phyloP scores from a whole-genome alignment of 1,284 basidiomycete genomes.

The Cryptococcus sp. region DNA sequence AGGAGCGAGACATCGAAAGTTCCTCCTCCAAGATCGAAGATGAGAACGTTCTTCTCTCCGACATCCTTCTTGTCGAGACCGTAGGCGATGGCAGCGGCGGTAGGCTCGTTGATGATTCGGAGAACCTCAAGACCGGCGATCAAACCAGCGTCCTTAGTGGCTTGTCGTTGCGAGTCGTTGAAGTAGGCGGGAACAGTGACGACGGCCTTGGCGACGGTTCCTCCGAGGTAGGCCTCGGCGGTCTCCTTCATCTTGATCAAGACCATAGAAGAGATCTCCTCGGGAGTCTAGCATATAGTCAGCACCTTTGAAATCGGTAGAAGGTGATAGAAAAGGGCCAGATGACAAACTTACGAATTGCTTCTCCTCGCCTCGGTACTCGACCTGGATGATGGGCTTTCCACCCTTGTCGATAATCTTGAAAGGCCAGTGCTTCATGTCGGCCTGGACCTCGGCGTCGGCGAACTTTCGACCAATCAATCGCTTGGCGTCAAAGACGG shows the following conservation, averaged over 20 bases:
- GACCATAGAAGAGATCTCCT: slow-evolving; percentile 86
- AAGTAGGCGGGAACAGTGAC: slow-evolving; percentile 96
- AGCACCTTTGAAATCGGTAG: not conserved
- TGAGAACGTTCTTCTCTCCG: slow-evolving; percentile 86
- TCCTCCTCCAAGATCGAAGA: slow-evolving; percentile 98
- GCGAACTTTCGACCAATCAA: slow-evolving; percentile 63
- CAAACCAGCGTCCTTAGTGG: slow-evolving; percentile 94
- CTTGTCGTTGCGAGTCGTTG: slow-evolving; percentile 98
- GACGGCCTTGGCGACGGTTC: slow-evolving; percentile 76
- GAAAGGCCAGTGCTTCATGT: slow-evolving; percentile 65
- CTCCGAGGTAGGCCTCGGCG: slow-evolving; percentile 92
- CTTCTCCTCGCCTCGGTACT: slow-evolving; percentile 78
- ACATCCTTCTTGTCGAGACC: slow-evolving; percentile 77
- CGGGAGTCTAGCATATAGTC: slow-evolving; percentile 24
- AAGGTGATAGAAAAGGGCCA: not conserved
- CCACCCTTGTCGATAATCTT: slow-evolving; percentile 69
- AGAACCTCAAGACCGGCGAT: slow-evolving; percentile 96
- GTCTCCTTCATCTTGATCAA: slow-evolving; percentile 97
- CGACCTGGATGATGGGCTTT: slow-evolving; percentile 80
- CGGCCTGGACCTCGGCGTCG: slow-evolving; percentile 73
- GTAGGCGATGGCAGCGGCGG: slow-evolving; percentile 95
- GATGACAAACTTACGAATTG: slow-evolving; percentile 79
- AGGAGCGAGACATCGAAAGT: slow-evolving; percentile 98
- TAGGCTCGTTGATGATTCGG: slow-evolving; percentile 98
- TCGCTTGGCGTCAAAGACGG: slow-evolving; percentile 96